Evolutionary conservation across 352 stramenopile species (phyloP).

Genomic region (Pythium brachiatum): DNA sequence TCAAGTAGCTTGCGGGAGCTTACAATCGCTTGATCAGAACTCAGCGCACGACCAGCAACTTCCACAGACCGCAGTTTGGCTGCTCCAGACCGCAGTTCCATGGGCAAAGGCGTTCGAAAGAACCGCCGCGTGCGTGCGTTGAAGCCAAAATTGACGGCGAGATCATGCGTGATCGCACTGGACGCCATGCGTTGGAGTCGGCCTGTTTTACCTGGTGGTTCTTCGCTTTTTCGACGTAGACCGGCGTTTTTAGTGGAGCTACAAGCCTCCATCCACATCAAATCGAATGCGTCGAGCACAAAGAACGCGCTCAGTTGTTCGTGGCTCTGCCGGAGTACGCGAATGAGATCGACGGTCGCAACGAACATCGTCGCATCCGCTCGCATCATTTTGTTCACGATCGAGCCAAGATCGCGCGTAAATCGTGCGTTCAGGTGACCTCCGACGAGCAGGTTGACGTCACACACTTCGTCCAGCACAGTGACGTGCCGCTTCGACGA

Average conservation of each 20-base stretch:
- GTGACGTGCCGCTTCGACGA: conserved; percentile 29
- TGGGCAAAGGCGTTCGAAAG: conserved; percentile 20
- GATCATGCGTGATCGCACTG: conserved; percentile 17
- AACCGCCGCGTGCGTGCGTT: conserved; percentile 20
- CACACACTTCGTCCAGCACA: conserved; percentile 57
- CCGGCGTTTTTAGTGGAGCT: neutral
- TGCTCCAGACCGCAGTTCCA: conserved; percentile 5
- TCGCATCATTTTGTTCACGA: conserved; percentile 50
- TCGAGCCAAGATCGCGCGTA: conserved; percentile 54
- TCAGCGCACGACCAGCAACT: neutral
- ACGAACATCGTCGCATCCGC: conserved; percentile 52
- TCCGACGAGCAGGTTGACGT: conserved; percentile 55
- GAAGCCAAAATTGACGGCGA: conserved; percentile 19
- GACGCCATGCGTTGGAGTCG: conserved; percentile 10
- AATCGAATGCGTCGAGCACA: conserved; percentile 12
- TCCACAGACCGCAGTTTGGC: neutral
- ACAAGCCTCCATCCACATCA: conserved; percentile 13
- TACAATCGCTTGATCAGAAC: neutral
- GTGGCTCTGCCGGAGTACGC: conserved; percentile 11
- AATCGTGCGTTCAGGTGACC: conserved; percentile 51
- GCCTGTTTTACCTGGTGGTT: neutral
- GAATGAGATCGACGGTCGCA: conserved; percentile 24
- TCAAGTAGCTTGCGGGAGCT: conserved; percentile 17
- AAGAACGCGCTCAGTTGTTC: conserved; percentile 3
- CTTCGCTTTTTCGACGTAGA: neutral